Evolutionary conservation across 2,329 filamentous ascomycete species (phyloP), one percentile per base, ranked within the genome.

Genomic region (Trichoderma sp.): DNA sequence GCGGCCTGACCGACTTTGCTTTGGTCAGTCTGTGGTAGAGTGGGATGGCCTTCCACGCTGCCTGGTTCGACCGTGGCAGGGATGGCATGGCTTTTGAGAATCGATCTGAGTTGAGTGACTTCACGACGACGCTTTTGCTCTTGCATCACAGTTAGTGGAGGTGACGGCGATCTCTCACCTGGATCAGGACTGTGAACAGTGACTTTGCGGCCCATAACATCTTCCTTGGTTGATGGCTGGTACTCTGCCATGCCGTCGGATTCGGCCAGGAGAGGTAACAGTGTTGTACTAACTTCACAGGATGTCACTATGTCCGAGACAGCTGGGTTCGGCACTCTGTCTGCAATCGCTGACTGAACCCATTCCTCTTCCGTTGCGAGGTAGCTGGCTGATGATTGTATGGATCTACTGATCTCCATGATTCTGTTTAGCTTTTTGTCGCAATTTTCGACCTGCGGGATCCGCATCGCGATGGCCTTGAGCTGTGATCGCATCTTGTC

Each of bases 61-160:
- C 27, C 14, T 63, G 35, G 21, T 33, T 72, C 59, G 27, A 53
- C 11, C 9, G 35, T 16, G 21, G 16, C 24, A 41, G 60, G 27
- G 16, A 24, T 29, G 27, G 27, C 21, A 38, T 63, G 38, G n/a
- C 71, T 38, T 60, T 84, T 85, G 35, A 86, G 67, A 31, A 86
- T 86, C 1, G 85, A 83, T 1, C 81, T 82, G 6, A 83, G 81
- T 16, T 78, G 76, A 5, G 59, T 76, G 3, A 78, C 78, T 66
- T 81, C 82, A 41, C 85, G 80, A 33, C 85, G 81, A 27, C 81
- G 81, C 14, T 78, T 77, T 75, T 85, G 82, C 76, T 86, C 85
- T 64, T 86, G 82, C 63, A 81, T 76, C 38, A 85, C 74, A 1
- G 84, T 84, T n/a, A 79, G 81, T 6, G 82, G 80, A 6, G 76